Percentiles rank a stretch among this genome's conserved stretches.
These are phyloP conservation scores for Ascochyta koolunga DNA, from an alignment of 2,329 filamentous ascomycete species.

Conservation along the genomic window DNA sequence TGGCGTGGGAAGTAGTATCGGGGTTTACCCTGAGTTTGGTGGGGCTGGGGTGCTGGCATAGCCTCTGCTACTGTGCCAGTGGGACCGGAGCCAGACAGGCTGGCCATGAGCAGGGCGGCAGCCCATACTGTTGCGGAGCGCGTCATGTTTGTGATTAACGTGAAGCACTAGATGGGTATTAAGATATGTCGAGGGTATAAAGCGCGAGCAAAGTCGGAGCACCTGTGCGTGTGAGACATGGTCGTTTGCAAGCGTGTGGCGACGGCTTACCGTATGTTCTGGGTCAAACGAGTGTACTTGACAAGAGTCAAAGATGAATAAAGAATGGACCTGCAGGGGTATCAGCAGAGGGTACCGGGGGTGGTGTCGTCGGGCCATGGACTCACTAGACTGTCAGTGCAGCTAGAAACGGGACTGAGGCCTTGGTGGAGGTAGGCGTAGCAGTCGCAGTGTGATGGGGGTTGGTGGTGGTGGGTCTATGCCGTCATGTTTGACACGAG, in stretches of 20 bases:
- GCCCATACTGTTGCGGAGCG: constrained; percentile 55
- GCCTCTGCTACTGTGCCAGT: constrained; percentile 56
- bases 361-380: not conserved
- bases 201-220: constrained; percentile 24
- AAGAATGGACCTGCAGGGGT: constrained; percentile 44
- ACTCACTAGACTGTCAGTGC: constrained; percentile 47
- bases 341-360: constrained; percentile 21
- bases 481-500: constrained; percentile 44
- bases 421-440: constrained; percentile 29
- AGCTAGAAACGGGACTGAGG: constrained; percentile 40
- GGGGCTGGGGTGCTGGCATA: constrained; percentile 52
- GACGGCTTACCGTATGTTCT: constrained; percentile 45
- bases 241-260: not conserved
- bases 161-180: constrained; percentile 35
- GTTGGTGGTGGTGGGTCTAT: constrained; percentile 33
- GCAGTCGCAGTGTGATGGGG: constrained; percentile 30
- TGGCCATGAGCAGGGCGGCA: constrained; percentile 52
- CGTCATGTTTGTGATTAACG: constrained; percentile 50
- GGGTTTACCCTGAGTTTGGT: constrained; percentile 44
- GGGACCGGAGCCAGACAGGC: constrained; percentile 54
- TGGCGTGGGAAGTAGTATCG: constrained; percentile 57
- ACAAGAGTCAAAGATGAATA: constrained; percentile 49
- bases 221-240: constrained; percentile 21
- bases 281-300: constrained; percentile 60
- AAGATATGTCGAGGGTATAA: constrained; percentile 32